These are phyloP conservation scores for Suhomyces prunicola DNA, from an alignment of 805 yeast species.

Conservation along the genomic window DNA sequence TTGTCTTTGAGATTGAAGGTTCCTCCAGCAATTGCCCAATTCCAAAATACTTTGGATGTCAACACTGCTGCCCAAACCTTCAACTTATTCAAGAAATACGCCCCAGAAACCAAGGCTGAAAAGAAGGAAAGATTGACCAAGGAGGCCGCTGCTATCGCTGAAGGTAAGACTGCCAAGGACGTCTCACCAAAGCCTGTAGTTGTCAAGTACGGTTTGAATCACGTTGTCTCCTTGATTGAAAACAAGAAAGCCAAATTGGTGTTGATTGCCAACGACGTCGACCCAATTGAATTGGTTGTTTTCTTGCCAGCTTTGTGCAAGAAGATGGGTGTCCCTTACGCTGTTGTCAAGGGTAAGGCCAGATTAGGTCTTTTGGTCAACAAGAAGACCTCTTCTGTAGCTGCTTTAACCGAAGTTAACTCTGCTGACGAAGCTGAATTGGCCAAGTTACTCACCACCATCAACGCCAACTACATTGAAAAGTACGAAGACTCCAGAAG, in stretches of 20 bases:
- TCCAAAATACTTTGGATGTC: slow-evolving; percentile 94
- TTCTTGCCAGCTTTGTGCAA: slow-evolving; percentile 98
- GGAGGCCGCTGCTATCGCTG: slow-evolving; percentile 99
- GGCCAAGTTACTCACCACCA: slow-evolving; percentile 87
- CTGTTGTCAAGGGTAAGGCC: slow-evolving; percentile 45
- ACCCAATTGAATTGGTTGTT: slow-evolving; percentile 96
- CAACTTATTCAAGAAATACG: slow-evolving; percentile 97
- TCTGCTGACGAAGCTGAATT: slow-evolving; percentile 94
- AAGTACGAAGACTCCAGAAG: slow-evolving; percentile 94
- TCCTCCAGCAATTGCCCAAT: slow-evolving; percentile 98
- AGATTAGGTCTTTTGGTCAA: slow-evolving; percentile 64
- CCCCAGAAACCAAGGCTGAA: slow-evolving; percentile 96
- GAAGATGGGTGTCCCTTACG: slow-evolving; percentile 95
- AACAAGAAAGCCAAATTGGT: slow-evolving; percentile 98
- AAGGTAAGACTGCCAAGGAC: slow-evolving; percentile 95
- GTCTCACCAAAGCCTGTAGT: slow-evolving; percentile 95
- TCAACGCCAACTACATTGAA: slow-evolving; percentile 88
- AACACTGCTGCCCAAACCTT: slow-evolving; percentile 97
- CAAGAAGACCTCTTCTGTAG: slow-evolving; percentile 96
- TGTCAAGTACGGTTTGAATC: slow-evolving; percentile 98
- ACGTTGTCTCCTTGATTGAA: slow-evolving; percentile 94
- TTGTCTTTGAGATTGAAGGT: slow-evolving; percentile 94
- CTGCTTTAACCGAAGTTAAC: slow-evolving; percentile 93
- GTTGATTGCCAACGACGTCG: slow-evolving; percentile 97
- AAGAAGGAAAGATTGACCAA: slow-evolving; percentile 98